These are phyloP conservation scores for Amaranthus hypochondriacus DNA, from an alignment of 148 eudicot species.

Conservation along the genomic window DNA sequence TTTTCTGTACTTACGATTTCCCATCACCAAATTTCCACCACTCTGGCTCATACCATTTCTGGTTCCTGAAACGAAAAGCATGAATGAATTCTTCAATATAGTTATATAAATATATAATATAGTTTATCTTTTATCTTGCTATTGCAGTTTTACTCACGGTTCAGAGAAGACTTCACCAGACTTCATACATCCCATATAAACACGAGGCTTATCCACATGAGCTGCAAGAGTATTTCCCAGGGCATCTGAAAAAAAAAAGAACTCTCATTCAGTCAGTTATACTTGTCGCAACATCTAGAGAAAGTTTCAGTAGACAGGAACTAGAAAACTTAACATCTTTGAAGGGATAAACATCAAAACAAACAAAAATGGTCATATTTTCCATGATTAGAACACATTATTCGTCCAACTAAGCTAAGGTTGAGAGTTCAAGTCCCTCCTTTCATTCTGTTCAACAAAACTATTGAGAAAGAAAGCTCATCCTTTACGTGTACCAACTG, in stretches of 20 bases:
- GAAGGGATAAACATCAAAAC: neutral
- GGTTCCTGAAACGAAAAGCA: slow-evolving; percentile 44
- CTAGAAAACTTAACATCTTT: too few species aligned
- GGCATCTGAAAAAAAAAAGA: slow-evolving; percentile 46
- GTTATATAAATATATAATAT: neutral
- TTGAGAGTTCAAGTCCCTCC: too few species aligned
- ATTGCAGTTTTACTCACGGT: slow-evolving; percentile 45
- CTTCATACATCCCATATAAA: slow-evolving; percentile 91
- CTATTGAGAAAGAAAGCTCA: neutral
- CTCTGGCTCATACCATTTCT: slow-evolving; percentile 93
- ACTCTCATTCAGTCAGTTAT: slow-evolving; percentile 9
- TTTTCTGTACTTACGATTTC: slow-evolving; percentile 55
- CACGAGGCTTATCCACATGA: slow-evolving; percentile 60
- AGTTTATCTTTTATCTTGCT: neutral
- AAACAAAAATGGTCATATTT: neutral
- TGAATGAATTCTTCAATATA: neutral
- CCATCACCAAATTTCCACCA: slow-evolving; percentile 97
- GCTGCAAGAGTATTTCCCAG: slow-evolving; percentile 65
- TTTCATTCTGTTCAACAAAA: neutral
- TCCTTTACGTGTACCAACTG: neutral
- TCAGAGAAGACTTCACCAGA: slow-evolving; percentile 87
- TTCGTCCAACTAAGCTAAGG: neutral
- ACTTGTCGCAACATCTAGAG: neutral
- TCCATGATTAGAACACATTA: neutral
- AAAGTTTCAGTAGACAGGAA: neutral